phyloP scores from a whole-genome alignment of 2,329 filamentous ascomycete genomes.

The Apiospora marii region DNA sequence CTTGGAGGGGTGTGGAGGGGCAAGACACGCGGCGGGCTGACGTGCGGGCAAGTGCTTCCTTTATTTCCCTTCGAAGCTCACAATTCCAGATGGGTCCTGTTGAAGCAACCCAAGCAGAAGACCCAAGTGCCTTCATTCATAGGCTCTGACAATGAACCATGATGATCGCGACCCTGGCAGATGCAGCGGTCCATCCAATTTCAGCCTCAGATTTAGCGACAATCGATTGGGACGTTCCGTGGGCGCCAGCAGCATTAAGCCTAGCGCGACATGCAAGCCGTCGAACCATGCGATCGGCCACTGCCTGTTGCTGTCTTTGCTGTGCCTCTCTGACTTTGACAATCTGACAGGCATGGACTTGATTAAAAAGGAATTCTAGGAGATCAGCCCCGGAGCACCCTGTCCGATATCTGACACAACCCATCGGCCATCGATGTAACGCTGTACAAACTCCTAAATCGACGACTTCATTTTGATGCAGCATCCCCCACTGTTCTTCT shows the following conservation, averaged over 20 bases:
- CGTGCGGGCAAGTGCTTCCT: not conserved
- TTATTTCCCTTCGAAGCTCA: not conserved
- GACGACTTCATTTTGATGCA: slow-evolving; percentile 4
- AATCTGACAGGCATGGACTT: not conserved
- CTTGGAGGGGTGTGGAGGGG: not conserved
- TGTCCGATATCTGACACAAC: not conserved
- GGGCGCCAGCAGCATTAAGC: not conserved
- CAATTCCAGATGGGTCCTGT: not conserved
- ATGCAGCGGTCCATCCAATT: not conserved
- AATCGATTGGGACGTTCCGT: not conserved
- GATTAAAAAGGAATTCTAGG: not conserved
- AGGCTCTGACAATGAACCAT: not conserved
- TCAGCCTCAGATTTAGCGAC: not conserved
- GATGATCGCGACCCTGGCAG: not conserved
- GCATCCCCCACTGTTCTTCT: not conserved
- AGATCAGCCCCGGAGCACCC: slow-evolving; percentile 4
- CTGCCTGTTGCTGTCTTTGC: not conserved
- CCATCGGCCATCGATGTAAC: slow-evolving; percentile 1
- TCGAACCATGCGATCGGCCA: not conserved
- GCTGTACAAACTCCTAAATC: not conserved
- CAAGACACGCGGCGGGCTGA: slow-evolving; percentile 1
- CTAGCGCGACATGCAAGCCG: not conserved
- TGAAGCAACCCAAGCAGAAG: not conserved
- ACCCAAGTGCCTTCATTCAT: not conserved
- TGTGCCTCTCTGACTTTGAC: not conserved